Evolutionary conservation across 306 rosid species (phyloP).

Genomic region (Casuarina equisetifolia): DNA sequence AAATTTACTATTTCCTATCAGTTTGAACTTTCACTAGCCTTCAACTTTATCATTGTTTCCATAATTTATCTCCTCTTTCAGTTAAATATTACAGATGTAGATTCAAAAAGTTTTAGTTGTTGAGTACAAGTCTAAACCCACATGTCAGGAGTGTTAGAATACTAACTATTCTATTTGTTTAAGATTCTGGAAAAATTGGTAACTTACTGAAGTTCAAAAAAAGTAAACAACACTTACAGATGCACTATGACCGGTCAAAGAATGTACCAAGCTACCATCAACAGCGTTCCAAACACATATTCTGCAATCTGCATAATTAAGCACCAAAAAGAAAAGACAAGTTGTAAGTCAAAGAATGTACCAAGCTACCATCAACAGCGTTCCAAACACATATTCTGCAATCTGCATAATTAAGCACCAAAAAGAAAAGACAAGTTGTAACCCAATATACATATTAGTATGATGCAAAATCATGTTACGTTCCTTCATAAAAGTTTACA

Average conservation of each 20-base stretch:
- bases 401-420: constrained; percentile 46
- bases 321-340: constrained; percentile 24
- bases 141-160: too few relatives aligned
- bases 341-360: constrained; percentile 72
- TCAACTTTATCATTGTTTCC: too few relatives aligned
- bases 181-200: too few relatives aligned
- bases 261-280: constrained; percentile 95
- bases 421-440: constrained; percentile 24
- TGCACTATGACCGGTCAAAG: constrained; percentile 84
- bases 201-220: neutral
- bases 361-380: constrained; percentile 93
- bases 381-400: constrained; percentile 98
- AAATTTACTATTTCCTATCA: too few relatives aligned
- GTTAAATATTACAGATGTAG: too few relatives aligned
- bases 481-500: neutral
- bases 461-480: neutral
- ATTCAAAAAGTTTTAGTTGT: too few relatives aligned
- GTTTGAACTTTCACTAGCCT: too few relatives aligned
- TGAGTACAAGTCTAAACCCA: too few relatives aligned
- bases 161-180: too few relatives aligned
- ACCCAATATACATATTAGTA: neutral
- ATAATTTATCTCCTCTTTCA: too few relatives aligned
- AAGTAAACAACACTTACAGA: constrained; percentile 49
- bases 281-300: constrained; percentile 95
- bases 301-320: constrained; percentile 70